A percentile compares a stretch with the other conserved stretches of the same genome.
These are phyloP conservation scores for Scleroderma citrinum DNA, from an alignment of 768 basidiomycete genomes.

Conservation along the genomic window DNA sequence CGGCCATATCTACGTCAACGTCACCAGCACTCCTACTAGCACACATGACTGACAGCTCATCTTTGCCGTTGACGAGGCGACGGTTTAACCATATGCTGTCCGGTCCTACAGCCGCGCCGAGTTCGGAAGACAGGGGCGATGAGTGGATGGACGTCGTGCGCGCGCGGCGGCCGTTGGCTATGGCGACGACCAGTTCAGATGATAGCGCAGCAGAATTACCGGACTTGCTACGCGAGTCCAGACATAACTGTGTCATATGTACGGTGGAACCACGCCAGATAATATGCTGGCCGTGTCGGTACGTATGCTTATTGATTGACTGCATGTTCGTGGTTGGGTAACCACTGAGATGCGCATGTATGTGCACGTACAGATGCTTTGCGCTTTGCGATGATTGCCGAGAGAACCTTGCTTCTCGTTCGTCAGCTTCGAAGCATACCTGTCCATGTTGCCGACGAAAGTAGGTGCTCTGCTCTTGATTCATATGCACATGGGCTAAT, in stretches of 20 bases:
- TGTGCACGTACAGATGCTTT: slow-evolving; percentile 33
- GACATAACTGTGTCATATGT: slow-evolving; percentile 62
- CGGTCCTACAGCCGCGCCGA: slow-evolving; percentile 6
- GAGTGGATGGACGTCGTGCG: slow-evolving; percentile 27
- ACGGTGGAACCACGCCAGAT: slow-evolving; percentile 62
- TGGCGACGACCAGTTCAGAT: slow-evolving; percentile 9
- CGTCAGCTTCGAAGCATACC: slow-evolving; percentile 42
- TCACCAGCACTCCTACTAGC: slow-evolving; percentile 47
- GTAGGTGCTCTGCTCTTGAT: slow-evolving; percentile 26
- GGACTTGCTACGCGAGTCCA: slow-evolving; percentile 18
- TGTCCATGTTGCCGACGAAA: slow-evolving; percentile 47
- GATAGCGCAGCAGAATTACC: slow-evolving; percentile 15
- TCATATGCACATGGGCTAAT: slow-evolving; percentile 2
- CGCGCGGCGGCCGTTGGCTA: slow-evolving; percentile 11
- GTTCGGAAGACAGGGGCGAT: slow-evolving; percentile 11
- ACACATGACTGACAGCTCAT: slow-evolving; percentile 41
- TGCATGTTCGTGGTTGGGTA: neutral
- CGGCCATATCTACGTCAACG: slow-evolving; percentile 24
- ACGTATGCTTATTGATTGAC: slow-evolving; percentile 12
- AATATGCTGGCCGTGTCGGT: slow-evolving; percentile 87
- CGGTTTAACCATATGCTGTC: slow-evolving; percentile 37
- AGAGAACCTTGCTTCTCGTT: slow-evolving; percentile 45
- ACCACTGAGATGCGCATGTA: neutral
- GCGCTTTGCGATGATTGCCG: slow-evolving; percentile 51
- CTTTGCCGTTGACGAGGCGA: slow-evolving; percentile 44